A percentile compares a stretch with the other conserved stretches of the same genome.
Evolutionary conservation across 768 basidiomycete species (phyloP).

Genomic region (Tricholoma matsutake): DNA sequence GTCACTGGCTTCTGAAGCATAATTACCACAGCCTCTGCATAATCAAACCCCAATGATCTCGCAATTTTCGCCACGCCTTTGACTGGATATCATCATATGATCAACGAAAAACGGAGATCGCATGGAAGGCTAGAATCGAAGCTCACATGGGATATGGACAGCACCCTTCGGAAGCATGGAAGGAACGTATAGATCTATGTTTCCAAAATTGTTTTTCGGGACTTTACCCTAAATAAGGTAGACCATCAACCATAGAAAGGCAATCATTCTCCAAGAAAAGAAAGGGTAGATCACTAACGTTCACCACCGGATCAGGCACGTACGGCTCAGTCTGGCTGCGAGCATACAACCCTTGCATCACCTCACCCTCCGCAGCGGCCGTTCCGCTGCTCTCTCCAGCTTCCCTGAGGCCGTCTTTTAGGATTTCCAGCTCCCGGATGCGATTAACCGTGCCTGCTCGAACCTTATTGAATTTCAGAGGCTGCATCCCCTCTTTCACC

Average conservation of each 20-base stretch:
- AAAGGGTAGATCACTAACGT: conserved; percentile 52
- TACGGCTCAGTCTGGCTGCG: conserved; percentile 82
- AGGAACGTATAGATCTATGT: conserved; percentile 93
- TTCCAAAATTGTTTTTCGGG: conserved; percentile 95
- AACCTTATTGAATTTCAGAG: conserved; percentile 87
- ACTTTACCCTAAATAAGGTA: conserved; percentile 67
- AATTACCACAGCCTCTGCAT: conserved; percentile 93
- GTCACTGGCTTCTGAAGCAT: not conserved
- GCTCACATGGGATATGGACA: conserved; percentile 88
- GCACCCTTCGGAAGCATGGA: conserved; percentile 92
- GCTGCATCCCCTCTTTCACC: conserved; percentile 71
- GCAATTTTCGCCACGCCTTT: conserved; percentile 90
- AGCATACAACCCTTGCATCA: conserved; percentile 87
- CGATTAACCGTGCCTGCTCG: conserved; percentile 78
- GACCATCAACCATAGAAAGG: not conserved
- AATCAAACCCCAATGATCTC: conserved; percentile 81
- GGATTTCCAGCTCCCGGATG: conserved; percentile 59
- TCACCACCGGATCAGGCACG: conserved; percentile 71
- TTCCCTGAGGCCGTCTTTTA: conserved; percentile 40
- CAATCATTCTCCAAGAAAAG: not conserved
- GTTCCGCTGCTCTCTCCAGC: conserved; percentile 32
- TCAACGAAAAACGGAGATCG: not conserved
- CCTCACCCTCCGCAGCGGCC: conserved; percentile 37
- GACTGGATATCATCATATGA: conserved; percentile 37
- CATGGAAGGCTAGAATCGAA: conserved; percentile 7